phyloP scores from a whole-genome alignment of 192 early-diverging fungal genomes.

The Chytriomyces hyalinus region DNA sequence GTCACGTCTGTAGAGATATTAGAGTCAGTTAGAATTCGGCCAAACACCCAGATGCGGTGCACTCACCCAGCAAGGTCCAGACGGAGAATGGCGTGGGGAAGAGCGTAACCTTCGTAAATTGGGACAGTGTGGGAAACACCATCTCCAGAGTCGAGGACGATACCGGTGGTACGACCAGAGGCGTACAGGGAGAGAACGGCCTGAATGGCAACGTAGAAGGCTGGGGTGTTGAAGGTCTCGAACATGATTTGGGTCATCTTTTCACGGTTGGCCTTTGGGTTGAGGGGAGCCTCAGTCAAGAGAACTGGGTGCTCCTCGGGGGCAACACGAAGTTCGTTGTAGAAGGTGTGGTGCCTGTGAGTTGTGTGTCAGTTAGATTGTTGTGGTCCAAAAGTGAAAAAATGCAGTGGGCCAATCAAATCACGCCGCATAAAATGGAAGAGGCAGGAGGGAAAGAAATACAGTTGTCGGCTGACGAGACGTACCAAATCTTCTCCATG shows the following conservation, averaged over 20 bases:
- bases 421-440: neutral
- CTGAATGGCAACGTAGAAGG: conserved; percentile 97
- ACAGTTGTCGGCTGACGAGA: neutral
- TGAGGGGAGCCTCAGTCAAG: conserved; percentile 95
- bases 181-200: conserved; percentile 96
- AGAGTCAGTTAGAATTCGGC: neutral
- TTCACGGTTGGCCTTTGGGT: conserved; percentile 98
- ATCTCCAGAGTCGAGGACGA: conserved; percentile 97
- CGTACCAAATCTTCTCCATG: conserved; percentile 75
- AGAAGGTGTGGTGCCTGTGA: conserved; percentile 91
- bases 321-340: conserved; percentile 97
- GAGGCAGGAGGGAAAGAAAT: neutral
- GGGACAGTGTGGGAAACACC: conserved; percentile 98
- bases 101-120: conserved; percentile 96
- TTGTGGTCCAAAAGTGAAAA: neutral
- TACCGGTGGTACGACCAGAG: conserved; percentile 97
- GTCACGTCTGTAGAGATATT: conserved; percentile 64
- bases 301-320: conserved; percentile 99
- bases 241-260: conserved; percentile 99
- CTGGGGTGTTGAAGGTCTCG: conserved; percentile 96
- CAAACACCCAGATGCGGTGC: neutral
- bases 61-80: conserved; percentile 85
- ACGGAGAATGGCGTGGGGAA: conserved; percentile 96
- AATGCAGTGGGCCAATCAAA: neutral
- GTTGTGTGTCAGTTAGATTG: neutral